Conservation (phyloP, 1,284 basidiomycete species). For the Cutaneotrichosporon daszewskae region DNA sequence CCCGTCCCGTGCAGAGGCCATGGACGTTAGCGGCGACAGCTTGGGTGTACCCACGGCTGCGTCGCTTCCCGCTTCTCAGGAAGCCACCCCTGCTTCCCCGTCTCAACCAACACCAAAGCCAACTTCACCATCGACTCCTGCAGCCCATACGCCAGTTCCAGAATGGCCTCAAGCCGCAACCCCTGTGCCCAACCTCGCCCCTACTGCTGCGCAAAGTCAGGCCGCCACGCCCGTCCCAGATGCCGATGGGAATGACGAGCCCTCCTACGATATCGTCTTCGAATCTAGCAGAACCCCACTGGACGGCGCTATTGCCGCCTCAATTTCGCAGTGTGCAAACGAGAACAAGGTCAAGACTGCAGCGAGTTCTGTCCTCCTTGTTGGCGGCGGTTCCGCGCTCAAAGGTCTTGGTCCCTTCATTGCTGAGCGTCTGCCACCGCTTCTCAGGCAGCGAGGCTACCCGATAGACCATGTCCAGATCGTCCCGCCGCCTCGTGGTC, state of each 20-base stretch:
- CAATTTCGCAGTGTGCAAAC: constrained; percentile 72
- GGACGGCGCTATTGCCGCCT: constrained; percentile 90
- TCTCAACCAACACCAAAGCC: too few species aligned
- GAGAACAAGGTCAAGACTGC: constrained; percentile 89
- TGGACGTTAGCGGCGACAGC: too few species aligned
- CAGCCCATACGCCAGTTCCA: not conserved
- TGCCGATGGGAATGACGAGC: constrained; percentile 7
- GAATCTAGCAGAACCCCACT: constrained; percentile 88
- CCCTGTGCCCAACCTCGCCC: too few species aligned
- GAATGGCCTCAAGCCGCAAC: too few species aligned
- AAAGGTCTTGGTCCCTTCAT: constrained; percentile 41
- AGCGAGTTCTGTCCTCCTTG: constrained; percentile 77
- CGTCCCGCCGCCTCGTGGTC: constrained; percentile 85
- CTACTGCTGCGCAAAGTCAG: constrained; percentile 9
- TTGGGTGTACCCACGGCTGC: too few species aligned
- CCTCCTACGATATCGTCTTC: constrained; percentile 40
- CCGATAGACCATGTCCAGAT: constrained; percentile 81
- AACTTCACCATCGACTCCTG: too few species aligned
- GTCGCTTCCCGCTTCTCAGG: too few species aligned
- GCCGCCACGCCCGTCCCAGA: constrained; percentile 16
- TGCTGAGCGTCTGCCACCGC: constrained; percentile 44
- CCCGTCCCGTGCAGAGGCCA: too few species aligned
- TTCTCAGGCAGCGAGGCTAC: constrained; percentile 77
- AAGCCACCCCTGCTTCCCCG: not conserved
- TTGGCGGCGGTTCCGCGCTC: constrained; percentile 66